Evolutionary conservation across 2,329 filamentous ascomycete species (phyloP).

Genomic region (Triangularia setosa): DNA sequence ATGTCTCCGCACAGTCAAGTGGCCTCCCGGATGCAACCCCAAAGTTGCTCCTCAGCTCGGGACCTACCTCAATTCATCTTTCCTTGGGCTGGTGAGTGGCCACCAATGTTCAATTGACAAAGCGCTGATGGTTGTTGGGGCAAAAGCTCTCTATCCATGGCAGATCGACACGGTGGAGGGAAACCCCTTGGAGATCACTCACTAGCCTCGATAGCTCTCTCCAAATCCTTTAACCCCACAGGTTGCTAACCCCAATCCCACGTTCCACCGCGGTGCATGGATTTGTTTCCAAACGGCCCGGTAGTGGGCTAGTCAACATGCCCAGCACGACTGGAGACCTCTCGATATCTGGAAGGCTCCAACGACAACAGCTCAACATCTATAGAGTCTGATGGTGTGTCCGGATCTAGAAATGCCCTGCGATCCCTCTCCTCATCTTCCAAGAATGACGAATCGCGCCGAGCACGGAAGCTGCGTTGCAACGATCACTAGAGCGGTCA

Average conservation of each 20-base stretch:
- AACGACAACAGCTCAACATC: not conserved
- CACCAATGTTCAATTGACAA: not conserved
- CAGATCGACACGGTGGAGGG: slow-evolving; percentile 6
- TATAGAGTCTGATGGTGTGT: not conserved
- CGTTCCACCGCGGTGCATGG: slow-evolving; percentile 4
- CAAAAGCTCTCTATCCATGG: slow-evolving; percentile 7
- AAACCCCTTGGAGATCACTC: not conserved
- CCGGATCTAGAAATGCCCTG: slow-evolving; percentile 4
- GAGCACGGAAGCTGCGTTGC: slow-evolving; percentile 9
- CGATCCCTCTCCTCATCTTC: not conserved
- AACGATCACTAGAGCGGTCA: slow-evolving; percentile 7
- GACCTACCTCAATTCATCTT: not conserved
- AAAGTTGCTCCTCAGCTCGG: not conserved
- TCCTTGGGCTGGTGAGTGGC: not conserved
- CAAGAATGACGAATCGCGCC: slow-evolving; percentile 13
- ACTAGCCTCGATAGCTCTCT: not conserved
- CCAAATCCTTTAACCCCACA: slow-evolving; percentile 15
- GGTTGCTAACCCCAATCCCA: slow-evolving; percentile 10
- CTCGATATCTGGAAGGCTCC: not conserved
- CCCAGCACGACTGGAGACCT: not conserved
- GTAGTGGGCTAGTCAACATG: slow-evolving; percentile 12
- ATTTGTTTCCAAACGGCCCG: slow-evolving; percentile 17
- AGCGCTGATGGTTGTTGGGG: not conserved
- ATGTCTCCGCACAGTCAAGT: slow-evolving; percentile 18
- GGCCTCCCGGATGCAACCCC: slow-evolving; percentile 20